Conservation (phyloP, 2,329 filamentous ascomycete genomes). For the Cephalotrichum gorgonifer region DNA sequence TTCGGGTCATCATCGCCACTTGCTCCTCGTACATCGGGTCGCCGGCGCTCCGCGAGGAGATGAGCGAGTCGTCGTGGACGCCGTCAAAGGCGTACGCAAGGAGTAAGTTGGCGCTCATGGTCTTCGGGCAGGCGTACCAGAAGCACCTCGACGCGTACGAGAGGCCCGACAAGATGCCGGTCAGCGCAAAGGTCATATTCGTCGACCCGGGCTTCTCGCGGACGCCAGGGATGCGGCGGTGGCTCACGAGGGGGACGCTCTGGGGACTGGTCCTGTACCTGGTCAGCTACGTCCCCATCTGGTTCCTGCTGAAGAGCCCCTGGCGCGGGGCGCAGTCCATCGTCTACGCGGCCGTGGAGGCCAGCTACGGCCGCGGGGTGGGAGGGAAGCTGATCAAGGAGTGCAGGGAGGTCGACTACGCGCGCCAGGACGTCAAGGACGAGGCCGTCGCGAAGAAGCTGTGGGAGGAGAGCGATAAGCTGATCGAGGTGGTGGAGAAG, state of each 20-base stretch:
- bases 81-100: constrained; percentile 50
- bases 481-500: constrained; percentile 76
- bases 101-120: constrained; percentile 72
- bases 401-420: constrained; percentile 65
- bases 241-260: constrained; percentile 76
- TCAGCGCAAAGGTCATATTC: constrained; percentile 73
- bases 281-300: constrained; percentile 67
- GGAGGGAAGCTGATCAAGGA: constrained; percentile 79
- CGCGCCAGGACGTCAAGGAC: constrained; percentile 64
- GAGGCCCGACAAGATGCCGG: constrained; percentile 71
- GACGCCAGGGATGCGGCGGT: constrained; percentile 79
- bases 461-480: constrained; percentile 80
- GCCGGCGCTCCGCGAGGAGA: constrained; percentile 48
- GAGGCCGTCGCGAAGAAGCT: constrained; percentile 73
- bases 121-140: constrained; percentile 83
- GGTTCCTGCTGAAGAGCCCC: constrained; percentile 80
- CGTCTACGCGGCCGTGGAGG: constrained; percentile 77
- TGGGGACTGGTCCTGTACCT: constrained; percentile 72
- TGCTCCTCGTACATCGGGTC: constrained; percentile 83
- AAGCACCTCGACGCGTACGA: constrained; percentile 81
- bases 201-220: constrained; percentile 79
- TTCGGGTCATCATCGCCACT: constrained; percentile 75
- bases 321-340: constrained; percentile 79
- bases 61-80: constrained; percentile 41
- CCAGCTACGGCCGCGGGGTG: constrained; percentile 48